These are phyloP conservation scores for Hordeum vulgare DNA, from an alignment of 176 grass and related monocot genomes.

Conservation along the genomic window DNA sequence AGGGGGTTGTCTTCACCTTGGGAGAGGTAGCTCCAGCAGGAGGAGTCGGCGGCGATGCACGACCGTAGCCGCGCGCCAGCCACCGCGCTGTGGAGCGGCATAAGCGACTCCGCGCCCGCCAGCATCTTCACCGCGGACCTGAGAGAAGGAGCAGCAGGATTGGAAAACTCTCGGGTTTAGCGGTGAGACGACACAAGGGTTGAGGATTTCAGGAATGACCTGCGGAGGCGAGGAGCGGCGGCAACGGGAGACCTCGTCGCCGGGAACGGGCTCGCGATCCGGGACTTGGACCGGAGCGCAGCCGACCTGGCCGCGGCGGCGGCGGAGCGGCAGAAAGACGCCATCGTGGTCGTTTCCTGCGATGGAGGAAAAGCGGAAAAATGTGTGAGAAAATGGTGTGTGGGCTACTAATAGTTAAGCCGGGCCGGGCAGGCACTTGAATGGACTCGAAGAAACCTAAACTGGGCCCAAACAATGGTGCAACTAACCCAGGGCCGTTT, in stretches of 20 bases:
- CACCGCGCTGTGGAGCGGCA: conserved; percentile 72
- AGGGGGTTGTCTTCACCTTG: conserved; percentile 34
- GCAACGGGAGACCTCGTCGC: neutral
- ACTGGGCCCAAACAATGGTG: neutral
- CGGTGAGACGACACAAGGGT: neutral
- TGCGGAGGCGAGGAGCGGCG: conserved; percentile 25
- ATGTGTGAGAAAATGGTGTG: neutral
- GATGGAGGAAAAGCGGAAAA: neutral
- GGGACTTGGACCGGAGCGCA: conserved; percentile 25
- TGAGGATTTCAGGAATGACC: neutral
- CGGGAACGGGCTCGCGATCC: conserved; percentile 5
- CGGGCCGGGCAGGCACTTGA: neutral
- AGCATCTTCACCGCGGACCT: conserved; percentile 35
- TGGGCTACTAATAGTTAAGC: neutral
- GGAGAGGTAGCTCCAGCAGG: conserved; percentile 70
- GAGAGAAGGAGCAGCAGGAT: neutral
- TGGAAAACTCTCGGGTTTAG: neutral
- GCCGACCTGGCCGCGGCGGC: conserved; percentile 32
- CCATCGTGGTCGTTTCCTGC: conserved; percentile 32
- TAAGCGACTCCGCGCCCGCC: conserved; percentile 37
- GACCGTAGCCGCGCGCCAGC: conserved; percentile 57
- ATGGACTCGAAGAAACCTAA: neutral
- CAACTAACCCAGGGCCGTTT: no score
- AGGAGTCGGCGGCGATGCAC: conserved; percentile 57
- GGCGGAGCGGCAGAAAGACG: conserved; percentile 51